These are phyloP conservation scores for Solanum appendiculatum DNA, from an alignment of 257 asterid species.

Conservation along the genomic window DNA sequence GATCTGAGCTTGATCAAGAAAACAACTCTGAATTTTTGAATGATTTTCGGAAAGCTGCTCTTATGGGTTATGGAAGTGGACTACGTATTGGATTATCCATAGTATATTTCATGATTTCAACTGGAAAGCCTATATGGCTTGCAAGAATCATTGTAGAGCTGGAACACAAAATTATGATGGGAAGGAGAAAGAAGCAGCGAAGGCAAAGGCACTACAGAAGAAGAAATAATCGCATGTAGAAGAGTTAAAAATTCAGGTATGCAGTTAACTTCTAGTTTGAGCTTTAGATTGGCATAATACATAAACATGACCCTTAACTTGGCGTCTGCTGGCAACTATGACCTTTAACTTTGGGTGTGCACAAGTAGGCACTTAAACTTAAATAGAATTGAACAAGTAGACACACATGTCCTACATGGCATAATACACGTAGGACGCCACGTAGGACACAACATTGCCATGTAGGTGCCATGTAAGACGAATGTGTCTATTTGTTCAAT, in stretches of 20 bases:
- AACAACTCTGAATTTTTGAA: not conserved
- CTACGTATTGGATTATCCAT: not conserved
- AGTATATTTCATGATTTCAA: not conserved
- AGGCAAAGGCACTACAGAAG: not conserved
- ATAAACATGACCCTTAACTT: too few relatives aligned
- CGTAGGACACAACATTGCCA: too few relatives aligned
- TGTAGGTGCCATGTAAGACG: too few relatives aligned
- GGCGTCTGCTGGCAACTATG: too few relatives aligned
- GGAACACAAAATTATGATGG: not conserved
- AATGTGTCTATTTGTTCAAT: too few relatives aligned
- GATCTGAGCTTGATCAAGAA: not conserved
- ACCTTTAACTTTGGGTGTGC: too few relatives aligned
- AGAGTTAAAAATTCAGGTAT: not conserved
- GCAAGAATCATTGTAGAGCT: not conserved
- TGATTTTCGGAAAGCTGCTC: not conserved
- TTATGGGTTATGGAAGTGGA: not conserved
- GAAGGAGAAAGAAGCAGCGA: not conserved
- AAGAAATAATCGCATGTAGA: not conserved
- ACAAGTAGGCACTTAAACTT: too few relatives aligned
- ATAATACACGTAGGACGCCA: too few relatives aligned
- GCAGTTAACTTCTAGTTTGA: not conserved
- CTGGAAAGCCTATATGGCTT: not conserved
- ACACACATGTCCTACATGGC: too few relatives aligned
- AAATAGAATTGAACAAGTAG: too few relatives aligned
- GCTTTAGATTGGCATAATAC: not conserved